phyloP scores from a whole-genome alignment of 2,329 filamentous ascomycete genomes.

The Monosporascus sp. region DNA sequence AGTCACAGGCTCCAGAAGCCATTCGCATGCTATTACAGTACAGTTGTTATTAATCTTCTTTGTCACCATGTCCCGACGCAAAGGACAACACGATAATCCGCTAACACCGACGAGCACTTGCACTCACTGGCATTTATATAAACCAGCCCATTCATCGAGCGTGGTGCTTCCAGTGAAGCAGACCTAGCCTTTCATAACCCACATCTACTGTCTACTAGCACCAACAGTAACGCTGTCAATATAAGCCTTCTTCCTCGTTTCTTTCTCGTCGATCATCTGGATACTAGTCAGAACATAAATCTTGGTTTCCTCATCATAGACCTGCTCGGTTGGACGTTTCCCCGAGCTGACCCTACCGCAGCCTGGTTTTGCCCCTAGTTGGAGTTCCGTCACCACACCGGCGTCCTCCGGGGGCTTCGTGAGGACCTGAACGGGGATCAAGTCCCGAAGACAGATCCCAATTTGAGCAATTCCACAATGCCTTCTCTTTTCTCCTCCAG shows the following conservation, averaged over 20 bases:
- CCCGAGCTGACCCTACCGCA: neutral
- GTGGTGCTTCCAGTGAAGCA: too few species aligned
- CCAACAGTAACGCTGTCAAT: neutral
- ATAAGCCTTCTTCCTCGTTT: neutral
- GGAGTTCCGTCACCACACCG: too few species aligned
- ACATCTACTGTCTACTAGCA: neutral
- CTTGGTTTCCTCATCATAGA: neutral
- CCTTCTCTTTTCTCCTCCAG: neutral
- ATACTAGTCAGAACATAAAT: neutral
- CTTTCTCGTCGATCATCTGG: neutral
- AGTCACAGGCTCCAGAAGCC: neutral
- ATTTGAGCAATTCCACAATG: neutral
- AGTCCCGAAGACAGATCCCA: neutral
- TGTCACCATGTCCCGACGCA: too few species aligned
- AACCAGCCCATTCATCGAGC: too few species aligned
- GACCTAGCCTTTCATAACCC: neutral
- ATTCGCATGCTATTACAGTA: neutral
- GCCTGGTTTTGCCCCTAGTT: too few species aligned
- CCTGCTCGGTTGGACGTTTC: neutral
- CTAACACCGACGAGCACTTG: too few species aligned
- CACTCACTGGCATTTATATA: too few species aligned
- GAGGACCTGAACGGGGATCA: neutral
- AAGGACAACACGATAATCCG: too few species aligned
- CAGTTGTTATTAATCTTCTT: too few species aligned
- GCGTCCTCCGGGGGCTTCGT: neutral